These are phyloP conservation scores for Murraya koenigii DNA, from an alignment of 345 rosid species.

Conservation along the genomic window DNA sequence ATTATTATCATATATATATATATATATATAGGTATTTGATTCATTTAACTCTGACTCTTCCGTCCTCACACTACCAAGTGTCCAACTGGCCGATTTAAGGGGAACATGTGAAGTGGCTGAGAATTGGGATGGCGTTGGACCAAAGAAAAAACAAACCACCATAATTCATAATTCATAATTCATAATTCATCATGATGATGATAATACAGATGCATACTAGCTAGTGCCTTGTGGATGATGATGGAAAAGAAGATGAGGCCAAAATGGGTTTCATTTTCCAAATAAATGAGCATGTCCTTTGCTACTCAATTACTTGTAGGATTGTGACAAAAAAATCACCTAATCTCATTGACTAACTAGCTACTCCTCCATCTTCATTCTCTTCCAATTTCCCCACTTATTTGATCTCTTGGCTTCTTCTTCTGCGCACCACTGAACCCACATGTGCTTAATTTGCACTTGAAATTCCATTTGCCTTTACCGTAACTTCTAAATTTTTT, in stretches of 20 bases:
- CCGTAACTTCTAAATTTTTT: background rate
- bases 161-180: no score
- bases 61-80: background rate
- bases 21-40: no score
- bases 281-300: slow-evolving; percentile 25
- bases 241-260: slow-evolving; percentile 34
- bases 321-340: slow-evolving; percentile 29
- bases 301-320: slow-evolving; percentile 46
- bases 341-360: slow-evolving; percentile 39
- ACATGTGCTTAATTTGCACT: slow-evolving; percentile 12
- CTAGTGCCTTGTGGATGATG: slow-evolving; percentile 11
- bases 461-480: slow-evolving; percentile 7
- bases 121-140: slow-evolving; percentile 22
- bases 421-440: background rate
- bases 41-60: background rate
- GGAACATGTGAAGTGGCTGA: slow-evolving; percentile 32
- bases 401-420: no score
- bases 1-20: no score
- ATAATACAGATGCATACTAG: background rate
- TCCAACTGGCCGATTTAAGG: slow-evolving; percentile 13
- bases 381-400: no score
- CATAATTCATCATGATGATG: slow-evolving; percentile 14
- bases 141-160: no score
- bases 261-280: slow-evolving; percentile 32
- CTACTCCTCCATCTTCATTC: background rate